A percentile compares a stretch with the other conserved stretches of the same genome.
These are phyloP conservation scores for Neurospora crassa DNA, from an alignment of 2,329 filamentous ascomycete species.

Conservation along the genomic window DNA sequence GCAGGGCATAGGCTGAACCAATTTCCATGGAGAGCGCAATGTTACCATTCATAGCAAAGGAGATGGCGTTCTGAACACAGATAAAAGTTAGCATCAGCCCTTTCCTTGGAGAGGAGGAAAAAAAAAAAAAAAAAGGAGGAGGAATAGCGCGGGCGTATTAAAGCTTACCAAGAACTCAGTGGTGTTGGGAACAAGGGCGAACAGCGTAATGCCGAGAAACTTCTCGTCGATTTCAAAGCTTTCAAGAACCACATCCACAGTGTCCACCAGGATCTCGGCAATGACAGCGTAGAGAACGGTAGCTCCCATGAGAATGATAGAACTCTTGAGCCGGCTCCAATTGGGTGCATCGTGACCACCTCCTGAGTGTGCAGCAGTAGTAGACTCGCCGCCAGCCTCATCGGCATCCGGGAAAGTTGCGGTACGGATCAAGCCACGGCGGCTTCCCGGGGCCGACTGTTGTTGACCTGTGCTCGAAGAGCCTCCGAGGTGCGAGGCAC, in stretches of 20 bases:
- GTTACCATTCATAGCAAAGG: constrained; percentile 99
- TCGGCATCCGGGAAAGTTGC: constrained; percentile 30
- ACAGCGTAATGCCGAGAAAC: constrained; percentile 92
- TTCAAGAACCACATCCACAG: constrained; percentile 89
- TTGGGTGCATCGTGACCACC: constrained; percentile 95
- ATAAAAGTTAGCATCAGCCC: constrained; percentile 2
- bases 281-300: constrained; percentile 94
- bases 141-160: neutral
- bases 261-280: constrained; percentile 93
- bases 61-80: constrained; percentile 72
- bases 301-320: constrained; percentile 77
- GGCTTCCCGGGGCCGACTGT: constrained; percentile 12
- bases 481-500: constrained; percentile 6
- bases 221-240: constrained; percentile 92
- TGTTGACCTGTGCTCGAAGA: constrained; percentile 13
- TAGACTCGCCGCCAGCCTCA: constrained; percentile 35
- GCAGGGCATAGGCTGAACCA: constrained; percentile 89
- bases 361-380: constrained; percentile 28
- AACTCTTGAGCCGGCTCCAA: constrained; percentile 87
- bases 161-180: constrained; percentile 82
- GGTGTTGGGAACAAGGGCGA: constrained; percentile 94
- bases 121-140: too few relatives aligned
- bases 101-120: neutral
- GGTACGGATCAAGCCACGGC: constrained; percentile 25
- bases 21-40: constrained; percentile 99